phyloP scores from a whole-genome alignment of 306 rosid species.

The Sphenostylis stenocarpa region DNA sequence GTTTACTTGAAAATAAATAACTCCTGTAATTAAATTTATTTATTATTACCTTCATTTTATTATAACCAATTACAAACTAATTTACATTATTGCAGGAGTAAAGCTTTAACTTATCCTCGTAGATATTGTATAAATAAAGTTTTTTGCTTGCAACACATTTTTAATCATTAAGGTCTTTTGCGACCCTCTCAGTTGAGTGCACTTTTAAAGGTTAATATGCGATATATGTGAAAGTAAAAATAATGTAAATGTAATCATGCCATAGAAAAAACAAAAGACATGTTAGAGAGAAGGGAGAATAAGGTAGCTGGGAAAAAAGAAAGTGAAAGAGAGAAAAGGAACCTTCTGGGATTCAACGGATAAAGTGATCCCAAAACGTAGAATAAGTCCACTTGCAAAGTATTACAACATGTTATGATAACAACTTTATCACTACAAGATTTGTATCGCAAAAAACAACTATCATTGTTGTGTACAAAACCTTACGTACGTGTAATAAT shows the following conservation, averaged over 20 bases:
- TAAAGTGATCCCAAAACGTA: background rate
- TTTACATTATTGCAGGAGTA: background rate
- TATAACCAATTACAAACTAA: background rate
- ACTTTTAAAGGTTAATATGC: background rate
- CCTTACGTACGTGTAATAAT: background rate
- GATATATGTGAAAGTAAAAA: background rate
- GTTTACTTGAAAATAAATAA: background rate
- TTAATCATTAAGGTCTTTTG: background rate
- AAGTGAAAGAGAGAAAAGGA: background rate
- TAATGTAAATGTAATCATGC: background rate
- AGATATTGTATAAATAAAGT: background rate
- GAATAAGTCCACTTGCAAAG: conserved; percentile 23
- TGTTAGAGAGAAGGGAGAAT: conserved; percentile 14
- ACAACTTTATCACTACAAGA: background rate
- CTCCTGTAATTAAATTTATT: background rate
- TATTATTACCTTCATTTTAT: background rate
- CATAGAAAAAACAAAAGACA: background rate
- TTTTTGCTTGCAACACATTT: background rate
- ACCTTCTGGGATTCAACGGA: conserved; percentile 14
- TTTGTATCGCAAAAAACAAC: background rate
- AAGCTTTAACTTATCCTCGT: conserved; percentile 2
- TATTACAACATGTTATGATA: background rate
- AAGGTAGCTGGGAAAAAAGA: conserved; percentile 2
- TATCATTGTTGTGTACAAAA: background rate
- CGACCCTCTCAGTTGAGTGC: background rate